These are phyloP conservation scores for Oemleria cerasiformis DNA, from an alignment of 306 rosid species.

Conservation along the genomic window DNA sequence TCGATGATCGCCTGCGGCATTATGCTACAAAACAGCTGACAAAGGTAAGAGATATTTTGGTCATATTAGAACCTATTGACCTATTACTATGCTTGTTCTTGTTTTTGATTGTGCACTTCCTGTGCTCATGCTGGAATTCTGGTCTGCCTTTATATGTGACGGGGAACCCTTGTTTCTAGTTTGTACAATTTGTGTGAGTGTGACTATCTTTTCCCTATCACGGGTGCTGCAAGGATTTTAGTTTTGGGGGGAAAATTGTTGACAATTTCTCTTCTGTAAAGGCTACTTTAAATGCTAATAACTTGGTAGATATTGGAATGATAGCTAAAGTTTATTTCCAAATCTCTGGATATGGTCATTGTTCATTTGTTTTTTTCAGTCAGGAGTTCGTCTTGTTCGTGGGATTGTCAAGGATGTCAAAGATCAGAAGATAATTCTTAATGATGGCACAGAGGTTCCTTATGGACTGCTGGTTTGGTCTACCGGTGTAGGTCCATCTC, in stretches of 20 bases:
- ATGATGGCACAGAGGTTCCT: slow-evolving; percentile 92
- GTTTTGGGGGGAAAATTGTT: not conserved
- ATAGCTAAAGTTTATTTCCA: not conserved
- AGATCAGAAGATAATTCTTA: slow-evolving; percentile 65
- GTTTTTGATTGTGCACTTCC: not conserved
- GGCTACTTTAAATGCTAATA: not conserved
- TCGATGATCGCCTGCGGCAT: slow-evolving; percentile 75
- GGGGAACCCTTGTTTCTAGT: too few relatives aligned
- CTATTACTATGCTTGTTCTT: not conserved
- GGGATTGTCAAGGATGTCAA: slow-evolving; percentile 88
- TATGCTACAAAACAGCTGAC: slow-evolving; percentile 86
- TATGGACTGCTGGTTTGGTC: slow-evolving; percentile 96
- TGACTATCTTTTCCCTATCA: not conserved
- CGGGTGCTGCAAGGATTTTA: not conserved
- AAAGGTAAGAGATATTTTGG: slow-evolving; percentile 48
- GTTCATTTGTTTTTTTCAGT: slow-evolving; percentile 54
- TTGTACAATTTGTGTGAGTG: not conserved
- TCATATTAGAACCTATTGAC: not conserved
- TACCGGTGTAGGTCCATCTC: slow-evolving; percentile 96
- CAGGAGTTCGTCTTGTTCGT: slow-evolving; percentile 91
- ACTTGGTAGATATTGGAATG: not conserved
- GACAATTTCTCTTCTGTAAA: not conserved
- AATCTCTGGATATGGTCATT: slow-evolving; percentile 12
- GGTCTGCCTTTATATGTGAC: not conserved
- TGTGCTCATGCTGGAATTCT: not conserved